Evolutionary conservation across 352 stramenopile genomes (phyloP).

Genomic region (Aphanomyces stellatus): DNA sequence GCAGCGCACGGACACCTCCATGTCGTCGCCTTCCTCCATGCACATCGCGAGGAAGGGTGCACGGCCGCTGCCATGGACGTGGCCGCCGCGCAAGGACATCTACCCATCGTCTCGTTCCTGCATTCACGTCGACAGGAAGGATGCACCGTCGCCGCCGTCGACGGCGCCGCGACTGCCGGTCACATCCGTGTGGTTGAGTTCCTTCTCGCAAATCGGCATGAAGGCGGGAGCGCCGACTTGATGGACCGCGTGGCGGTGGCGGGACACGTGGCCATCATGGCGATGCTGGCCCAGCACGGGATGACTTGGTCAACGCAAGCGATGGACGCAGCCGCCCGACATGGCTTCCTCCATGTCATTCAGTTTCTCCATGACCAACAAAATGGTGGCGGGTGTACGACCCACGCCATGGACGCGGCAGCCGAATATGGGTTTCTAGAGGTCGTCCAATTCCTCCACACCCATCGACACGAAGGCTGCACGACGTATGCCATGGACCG

Average conservation of each 20-base stretch:
- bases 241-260: constrained; percentile 12
- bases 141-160: background rate
- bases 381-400: constrained; percentile 20
- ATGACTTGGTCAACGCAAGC: background rate
- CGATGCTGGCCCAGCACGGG: constrained; percentile 2
- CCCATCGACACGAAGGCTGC: constrained; percentile 27
- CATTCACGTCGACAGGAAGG: background rate
- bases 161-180: background rate
- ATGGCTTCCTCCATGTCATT: constrained; percentile 23
- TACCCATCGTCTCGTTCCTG: constrained; percentile 16
- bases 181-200: background rate
- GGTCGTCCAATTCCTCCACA: constrained; percentile 19
- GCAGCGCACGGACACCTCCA: background rate
- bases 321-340: constrained; percentile 23
- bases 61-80: background rate
- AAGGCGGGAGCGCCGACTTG: background rate
- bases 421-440: constrained; percentile 24
- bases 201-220: background rate
- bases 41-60: constrained; percentile 20
- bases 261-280: constrained; percentile 20
- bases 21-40: constrained; percentile 17
- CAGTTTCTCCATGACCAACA: constrained; percentile 24
- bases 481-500: constrained; percentile 46
- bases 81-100: constrained; percentile 9
- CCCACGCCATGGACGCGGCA: constrained; percentile 24